Evolutionary conservation across 1,139 yeast species (phyloP).

Genomic region (Yamadazyma triangularis): DNA sequence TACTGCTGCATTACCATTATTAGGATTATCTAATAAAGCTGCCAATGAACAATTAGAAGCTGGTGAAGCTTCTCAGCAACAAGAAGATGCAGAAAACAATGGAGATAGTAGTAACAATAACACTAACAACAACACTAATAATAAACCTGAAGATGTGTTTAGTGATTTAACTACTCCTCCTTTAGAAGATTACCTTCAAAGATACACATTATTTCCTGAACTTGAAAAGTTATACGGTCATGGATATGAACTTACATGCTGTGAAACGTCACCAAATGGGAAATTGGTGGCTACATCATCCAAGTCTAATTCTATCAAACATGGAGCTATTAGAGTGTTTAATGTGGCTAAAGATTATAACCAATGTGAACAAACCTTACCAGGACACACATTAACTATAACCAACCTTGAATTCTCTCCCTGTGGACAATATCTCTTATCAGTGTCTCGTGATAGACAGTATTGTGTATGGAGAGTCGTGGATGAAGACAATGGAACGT

Average conservation of each 20-base stretch:
- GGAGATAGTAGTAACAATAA: conserved; percentile 16
- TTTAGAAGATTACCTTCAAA: conserved; percentile 81
- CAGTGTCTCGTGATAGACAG: conserved; percentile 89
- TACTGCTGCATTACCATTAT: conserved; percentile 86
- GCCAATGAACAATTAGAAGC: conserved; percentile 46
- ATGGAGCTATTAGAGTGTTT: conserved; percentile 81
- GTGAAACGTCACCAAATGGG: conserved; percentile 69
- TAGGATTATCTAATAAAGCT: conserved; percentile 93
- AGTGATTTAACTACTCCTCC: conserved; percentile 59
- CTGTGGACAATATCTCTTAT: conserved; percentile 60
- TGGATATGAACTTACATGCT: conserved; percentile 87
- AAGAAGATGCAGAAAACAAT: conserved; percentile 34
- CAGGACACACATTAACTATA: conserved; percentile 74
- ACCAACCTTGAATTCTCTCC: conserved; percentile 78
- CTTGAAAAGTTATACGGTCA: conserved; percentile 93
- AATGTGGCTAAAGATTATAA: conserved; percentile 47
- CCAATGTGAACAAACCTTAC: conserved; percentile 37
- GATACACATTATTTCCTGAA: conserved; percentile 94
- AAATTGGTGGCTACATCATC: conserved; percentile 82
- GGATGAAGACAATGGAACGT: conserved; percentile 31
- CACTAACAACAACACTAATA: no score
- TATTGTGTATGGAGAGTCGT: conserved; percentile 69
- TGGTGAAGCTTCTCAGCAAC: conserved; percentile 34
- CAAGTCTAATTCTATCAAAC: conserved; percentile 75
- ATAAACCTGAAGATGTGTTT: no score